These are phyloP conservation scores for Moniliella sp. DNA, from an alignment of 1,284 basidiomycete genomes.

Conservation along the genomic window DNA sequence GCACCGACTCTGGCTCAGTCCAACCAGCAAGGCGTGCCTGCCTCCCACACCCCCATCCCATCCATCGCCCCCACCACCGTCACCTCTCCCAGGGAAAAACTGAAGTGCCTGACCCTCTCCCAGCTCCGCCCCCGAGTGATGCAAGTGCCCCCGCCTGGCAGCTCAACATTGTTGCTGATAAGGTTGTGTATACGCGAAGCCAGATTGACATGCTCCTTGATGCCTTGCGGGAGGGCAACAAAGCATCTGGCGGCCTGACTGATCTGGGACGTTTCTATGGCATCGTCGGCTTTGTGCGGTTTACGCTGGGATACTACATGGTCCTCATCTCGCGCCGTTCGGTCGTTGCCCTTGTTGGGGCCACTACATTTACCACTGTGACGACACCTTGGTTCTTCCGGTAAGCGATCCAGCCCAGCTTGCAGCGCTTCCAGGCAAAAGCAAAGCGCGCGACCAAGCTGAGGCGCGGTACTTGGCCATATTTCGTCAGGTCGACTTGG, in stretches of 20 bases:
- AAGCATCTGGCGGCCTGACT: constrained; percentile 61
- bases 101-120: too few species aligned
- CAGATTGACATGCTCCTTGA: constrained; percentile 74
- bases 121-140: too few species aligned
- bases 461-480: constrained; percentile 48
- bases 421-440: constrained; percentile 12
- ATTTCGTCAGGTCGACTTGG: constrained; percentile 94
- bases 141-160: constrained; percentile 12
- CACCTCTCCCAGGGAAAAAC: too few species aligned
- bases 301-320: constrained; percentile 33
- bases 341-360: constrained; percentile 84
- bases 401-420: constrained; percentile 20
- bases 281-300: constrained; percentile 42
- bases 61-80: not conserved
- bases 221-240: constrained; percentile 85
- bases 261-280: constrained; percentile 41
- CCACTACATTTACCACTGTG: constrained; percentile 91
- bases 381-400: constrained; percentile 64
- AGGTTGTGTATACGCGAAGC: constrained; percentile 51
- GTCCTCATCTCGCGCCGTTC: constrained; percentile 62
- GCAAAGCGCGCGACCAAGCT: constrained; percentile 23
- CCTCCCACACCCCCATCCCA: not conserved
- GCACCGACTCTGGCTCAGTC: not conserved
- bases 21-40: not conserved
- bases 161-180: constrained; percentile 22